Evolutionary conservation across 2,329 filamentous ascomycete species (phyloP).

Genomic region (Hypocreales sp.): DNA sequence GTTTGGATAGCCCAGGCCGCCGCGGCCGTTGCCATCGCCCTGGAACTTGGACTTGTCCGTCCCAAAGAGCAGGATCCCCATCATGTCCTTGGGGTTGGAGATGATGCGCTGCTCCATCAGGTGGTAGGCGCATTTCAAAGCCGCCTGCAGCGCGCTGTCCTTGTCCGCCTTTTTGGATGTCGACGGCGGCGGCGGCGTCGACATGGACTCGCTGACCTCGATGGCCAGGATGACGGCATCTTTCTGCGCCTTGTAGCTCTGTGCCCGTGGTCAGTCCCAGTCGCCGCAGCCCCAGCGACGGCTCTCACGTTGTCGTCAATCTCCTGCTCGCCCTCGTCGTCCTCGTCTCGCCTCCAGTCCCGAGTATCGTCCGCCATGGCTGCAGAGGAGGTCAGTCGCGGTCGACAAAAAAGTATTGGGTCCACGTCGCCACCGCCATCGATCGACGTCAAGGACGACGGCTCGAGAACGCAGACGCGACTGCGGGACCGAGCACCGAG

Average conservation of each 20-base stretch:
- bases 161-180: slow-evolving; percentile 61
- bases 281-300: too few relatives aligned
- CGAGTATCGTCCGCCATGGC: slow-evolving; percentile 17
- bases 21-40: slow-evolving; percentile 44
- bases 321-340: slow-evolving; percentile 47
- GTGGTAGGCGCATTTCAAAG: slow-evolving; percentile 84
- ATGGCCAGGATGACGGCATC: slow-evolving; percentile 98
- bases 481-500: slow-evolving; percentile 7
- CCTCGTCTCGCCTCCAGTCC: slow-evolving; percentile 35
- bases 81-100: slow-evolving; percentile 91
- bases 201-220: slow-evolving; percentile 79
- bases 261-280: slow-evolving; percentile 2
- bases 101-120: slow-evolving; percentile 98
- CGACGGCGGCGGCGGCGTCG: slow-evolving; percentile 46
- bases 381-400: background rate
- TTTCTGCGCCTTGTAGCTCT: slow-evolving; percentile 85
- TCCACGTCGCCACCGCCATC: too few relatives aligned
- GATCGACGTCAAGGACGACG: too few relatives aligned
- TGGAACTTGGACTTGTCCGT: slow-evolving; percentile 74
- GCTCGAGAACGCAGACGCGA: slow-evolving; percentile 20
- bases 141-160: slow-evolving; percentile 67
- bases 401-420: too few relatives aligned
- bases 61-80: slow-evolving; percentile 84
- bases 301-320: slow-evolving; percentile 49
- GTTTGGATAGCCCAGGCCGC: slow-evolving; percentile 60